A percentile compares a stretch with the other conserved stretches of the same genome.
Evolutionary conservation across 169 alveolate species (phyloP).

Genomic region (Eimeria nieschulzi): DNA sequence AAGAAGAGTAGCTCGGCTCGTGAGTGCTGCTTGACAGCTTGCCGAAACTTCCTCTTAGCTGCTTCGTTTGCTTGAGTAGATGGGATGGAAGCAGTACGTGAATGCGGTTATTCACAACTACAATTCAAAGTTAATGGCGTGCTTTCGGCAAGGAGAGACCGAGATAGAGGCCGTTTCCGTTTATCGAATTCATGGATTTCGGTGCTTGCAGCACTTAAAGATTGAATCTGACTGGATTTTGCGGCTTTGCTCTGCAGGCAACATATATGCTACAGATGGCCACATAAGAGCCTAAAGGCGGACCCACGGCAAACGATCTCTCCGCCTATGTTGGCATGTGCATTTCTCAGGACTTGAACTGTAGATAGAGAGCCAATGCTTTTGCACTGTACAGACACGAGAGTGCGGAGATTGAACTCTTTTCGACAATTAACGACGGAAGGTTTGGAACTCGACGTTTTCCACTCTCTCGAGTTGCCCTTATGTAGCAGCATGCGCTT

Average conservation of each 20-base stretch:
- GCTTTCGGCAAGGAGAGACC: not conserved
- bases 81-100: not conserved
- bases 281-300: not conserved
- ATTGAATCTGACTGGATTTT: too few species aligned
- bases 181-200: too few species aligned
- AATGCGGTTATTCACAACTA: not conserved
- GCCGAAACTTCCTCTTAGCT: not conserved
- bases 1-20: not conserved
- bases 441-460: too few species aligned
- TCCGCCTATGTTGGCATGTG: not conserved
- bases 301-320: not conserved
- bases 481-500: too few species aligned
- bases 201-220: too few species aligned
- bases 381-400: too few species aligned
- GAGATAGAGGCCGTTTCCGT: not conserved
- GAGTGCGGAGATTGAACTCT: too few species aligned
- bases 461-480: too few species aligned
- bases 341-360: too few species aligned
- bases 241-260: not conserved
- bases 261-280: not conserved
- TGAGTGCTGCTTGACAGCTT: not conserved
- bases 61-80: not conserved
- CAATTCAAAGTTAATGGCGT: not conserved
- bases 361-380: too few species aligned
- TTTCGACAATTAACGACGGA: too few species aligned